Conservation (phyloP, 2,329 filamentous ascomycete species). For the Penicillium thymicola region DNA sequence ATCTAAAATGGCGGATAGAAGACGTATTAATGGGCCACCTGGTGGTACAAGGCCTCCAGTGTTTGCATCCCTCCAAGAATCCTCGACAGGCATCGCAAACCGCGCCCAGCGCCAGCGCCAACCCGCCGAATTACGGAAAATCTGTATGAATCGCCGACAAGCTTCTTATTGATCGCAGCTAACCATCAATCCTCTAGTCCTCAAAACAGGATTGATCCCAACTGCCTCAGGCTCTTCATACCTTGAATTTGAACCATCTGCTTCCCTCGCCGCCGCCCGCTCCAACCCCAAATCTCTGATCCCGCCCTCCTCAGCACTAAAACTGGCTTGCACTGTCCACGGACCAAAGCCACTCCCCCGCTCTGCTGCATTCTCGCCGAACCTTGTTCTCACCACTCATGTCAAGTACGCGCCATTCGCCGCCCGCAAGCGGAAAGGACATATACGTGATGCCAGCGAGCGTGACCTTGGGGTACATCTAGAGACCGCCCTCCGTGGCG, state of each 20-base stretch:
- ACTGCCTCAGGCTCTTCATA: constrained; percentile 90
- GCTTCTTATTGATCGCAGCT: constrained; percentile 6
- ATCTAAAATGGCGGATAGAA: constrained; percentile 58
- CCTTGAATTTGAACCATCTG: constrained; percentile 51
- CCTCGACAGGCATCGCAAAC: constrained; percentile 49
- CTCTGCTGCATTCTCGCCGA: constrained; percentile 86
- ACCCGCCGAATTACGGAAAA: constrained; percentile 72
- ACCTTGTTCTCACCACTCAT: constrained; percentile 85
- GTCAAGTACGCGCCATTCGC: constrained; percentile 98
- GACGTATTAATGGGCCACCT: constrained; percentile 83
- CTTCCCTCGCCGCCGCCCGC: constrained; percentile 43
- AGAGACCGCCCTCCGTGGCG: constrained; percentile 83
- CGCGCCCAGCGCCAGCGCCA: constrained; percentile 55
- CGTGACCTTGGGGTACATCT: constrained; percentile 87
- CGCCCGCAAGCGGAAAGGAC: constrained; percentile 74
- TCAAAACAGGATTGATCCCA: constrained; percentile 88
- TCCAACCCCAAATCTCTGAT: constrained; percentile 48
- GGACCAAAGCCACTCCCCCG: constrained; percentile 86
- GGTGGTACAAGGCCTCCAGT: constrained; percentile 72
- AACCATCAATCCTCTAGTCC: constrained; percentile 53
- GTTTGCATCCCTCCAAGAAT: constrained; percentile 52
- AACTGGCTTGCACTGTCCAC: constrained; percentile 89
- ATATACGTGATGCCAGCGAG: constrained; percentile 80
- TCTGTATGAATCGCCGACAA: constrained; percentile 61
- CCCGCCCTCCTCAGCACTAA: constrained; percentile 65